Evolutionary conservation across 495 filamentous ascomycete genomes (phyloP).

Genomic region (Tuber aestivum): DNA sequence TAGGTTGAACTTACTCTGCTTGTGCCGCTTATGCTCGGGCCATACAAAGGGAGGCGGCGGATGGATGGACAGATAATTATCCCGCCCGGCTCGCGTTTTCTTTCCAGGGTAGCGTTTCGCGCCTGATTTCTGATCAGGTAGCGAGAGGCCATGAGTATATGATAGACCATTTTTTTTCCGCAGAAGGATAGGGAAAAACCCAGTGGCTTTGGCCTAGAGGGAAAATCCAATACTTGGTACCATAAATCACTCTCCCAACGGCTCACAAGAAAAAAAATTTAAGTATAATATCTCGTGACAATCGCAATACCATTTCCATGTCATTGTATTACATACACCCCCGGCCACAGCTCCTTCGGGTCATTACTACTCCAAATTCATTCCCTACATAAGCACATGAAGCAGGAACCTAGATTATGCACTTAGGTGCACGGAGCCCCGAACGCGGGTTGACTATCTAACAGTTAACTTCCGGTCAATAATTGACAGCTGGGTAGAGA

Average conservation of each 20-base stretch:
- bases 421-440: background rate
- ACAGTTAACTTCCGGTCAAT: background rate
- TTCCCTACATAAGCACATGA: background rate
- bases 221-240: background rate
- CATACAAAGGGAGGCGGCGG: background rate
- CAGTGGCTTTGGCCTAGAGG: background rate
- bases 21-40: background rate
- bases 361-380: background rate
- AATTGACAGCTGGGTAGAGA: background rate
- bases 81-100: no score
- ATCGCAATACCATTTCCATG: background rate
- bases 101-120: background rate
- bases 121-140: background rate
- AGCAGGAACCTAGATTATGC: background rate
- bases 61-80: background rate
- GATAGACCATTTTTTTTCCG: background rate
- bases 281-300: background rate
- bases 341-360: background rate
- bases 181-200: background rate
- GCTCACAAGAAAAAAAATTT: no score
- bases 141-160: background rate
- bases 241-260: background rate
- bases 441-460: background rate
- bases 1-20: background rate
- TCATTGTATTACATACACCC: background rate